Base-by-base conservation (phyloP, 2,329 filamentous ascomycete species). In the Colletotrichum zoysiae region DNA sequence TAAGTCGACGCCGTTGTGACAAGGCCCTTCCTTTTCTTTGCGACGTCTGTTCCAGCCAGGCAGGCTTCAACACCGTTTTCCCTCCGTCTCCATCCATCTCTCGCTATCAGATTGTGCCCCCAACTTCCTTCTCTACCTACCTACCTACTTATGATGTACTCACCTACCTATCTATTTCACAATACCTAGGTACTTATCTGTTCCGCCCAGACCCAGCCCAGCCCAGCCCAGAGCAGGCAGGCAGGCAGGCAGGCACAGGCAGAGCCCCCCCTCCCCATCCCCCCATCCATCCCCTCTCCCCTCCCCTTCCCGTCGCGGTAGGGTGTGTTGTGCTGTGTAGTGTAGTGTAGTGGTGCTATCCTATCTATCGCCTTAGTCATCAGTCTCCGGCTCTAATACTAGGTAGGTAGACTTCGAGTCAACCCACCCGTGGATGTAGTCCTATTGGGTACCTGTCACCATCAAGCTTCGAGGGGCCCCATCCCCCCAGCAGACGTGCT, bases 381-480 rank as follows among this genome's bases (percentile, higher is more conserved):
- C 9, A 48, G 46, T 48, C 66, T 56, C 48, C 61, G 64, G 40
- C 35, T 48, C 23, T 30, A 5, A 30, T 30, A 30, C 30, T 55
- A 26, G n/a, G n/a, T n/a, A n/a, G n/a, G n/a, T n/a, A n/a, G 26
- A 48, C 65, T 33, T 63, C 23, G 64, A 71, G 64, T 69, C 65
- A 69, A 62, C 69, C 69, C 69, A 71, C 59, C 67, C 56, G 55
- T 66, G 60, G 50, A 38, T 56, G 71, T 74, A 71, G 73, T 59
- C 71, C 68, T 46, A 72, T 69, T 74, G 71, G 71, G 56, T 64
- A 66, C 71, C 73, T 71, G 73, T 71, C 71, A 73, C 69, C 61
- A 70, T 74, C 73, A 74, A 74, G 73, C 73, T 72, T 74, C 71
- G 71, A 74, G 67, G 62, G 65, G 60, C 71, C 73, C 73, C 67